Conservation (phyloP, 2,329 filamentous ascomycete species). For the Fusarium sambucinum region DNA sequence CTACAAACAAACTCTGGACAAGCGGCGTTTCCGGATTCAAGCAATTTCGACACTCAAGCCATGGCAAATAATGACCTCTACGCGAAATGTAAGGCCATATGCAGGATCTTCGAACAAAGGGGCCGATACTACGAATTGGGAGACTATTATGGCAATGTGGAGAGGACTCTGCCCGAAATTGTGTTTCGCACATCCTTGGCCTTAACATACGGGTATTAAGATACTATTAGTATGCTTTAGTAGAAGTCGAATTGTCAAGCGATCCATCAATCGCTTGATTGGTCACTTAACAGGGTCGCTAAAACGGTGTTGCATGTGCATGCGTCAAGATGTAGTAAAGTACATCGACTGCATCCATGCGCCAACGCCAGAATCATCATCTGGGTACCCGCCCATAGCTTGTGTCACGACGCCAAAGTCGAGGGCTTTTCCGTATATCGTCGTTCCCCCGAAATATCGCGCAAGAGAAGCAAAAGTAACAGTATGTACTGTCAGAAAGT, state of each 20-base stretch:
- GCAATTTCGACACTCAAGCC: constrained; percentile 37
- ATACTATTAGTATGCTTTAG: constrained; percentile 44
- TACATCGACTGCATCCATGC: constrained; percentile 38
- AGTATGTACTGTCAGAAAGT: constrained; percentile 20
- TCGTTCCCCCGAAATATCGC: neutral
- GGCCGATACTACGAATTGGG: constrained; percentile 40
- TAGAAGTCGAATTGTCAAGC: constrained; percentile 29
- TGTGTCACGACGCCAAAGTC: constrained; percentile 29
- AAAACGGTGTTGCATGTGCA: constrained; percentile 49
- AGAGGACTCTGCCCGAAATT: constrained; percentile 47
- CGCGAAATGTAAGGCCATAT: constrained; percentile 33
- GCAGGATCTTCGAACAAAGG: constrained; percentile 40
- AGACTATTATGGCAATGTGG: constrained; percentile 40
- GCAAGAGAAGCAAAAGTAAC: constrained; percentile 6
- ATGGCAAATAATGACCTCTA: constrained; percentile 39
- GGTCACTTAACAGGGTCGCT: constrained; percentile 39
- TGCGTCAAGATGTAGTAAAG: constrained; percentile 41
- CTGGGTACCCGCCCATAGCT: constrained; percentile 27
- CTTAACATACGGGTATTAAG: constrained; percentile 45
- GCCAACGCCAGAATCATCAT: constrained; percentile 36
- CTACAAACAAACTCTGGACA: constrained; percentile 24
- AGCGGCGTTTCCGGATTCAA: constrained; percentile 33
- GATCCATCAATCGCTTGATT: constrained; percentile 32
- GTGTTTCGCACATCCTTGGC: constrained; percentile 48
- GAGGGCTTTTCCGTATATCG: constrained; percentile 28